A percentile compares a stretch with the other conserved stretches of the same genome.
Evolutionary conservation across 78 protist species (phyloP).

Genomic region (Dictyostelium firmibasis): DNA sequence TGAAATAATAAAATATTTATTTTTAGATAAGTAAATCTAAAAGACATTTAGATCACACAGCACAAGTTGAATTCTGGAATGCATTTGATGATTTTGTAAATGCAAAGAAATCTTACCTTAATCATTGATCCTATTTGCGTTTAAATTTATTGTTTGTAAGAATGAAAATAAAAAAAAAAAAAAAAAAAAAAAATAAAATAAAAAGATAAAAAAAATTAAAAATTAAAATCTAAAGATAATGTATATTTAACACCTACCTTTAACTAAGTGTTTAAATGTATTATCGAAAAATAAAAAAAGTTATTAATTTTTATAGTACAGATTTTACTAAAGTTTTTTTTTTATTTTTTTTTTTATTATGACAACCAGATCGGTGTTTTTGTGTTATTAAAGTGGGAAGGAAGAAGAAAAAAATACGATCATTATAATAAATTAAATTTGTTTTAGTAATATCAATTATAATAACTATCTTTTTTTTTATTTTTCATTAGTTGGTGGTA

Average conservation of each 20-base stretch:
- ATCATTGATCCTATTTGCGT: slow-evolving; percentile 18
- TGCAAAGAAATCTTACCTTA: slow-evolving; percentile 47
- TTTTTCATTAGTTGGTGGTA: neutral
- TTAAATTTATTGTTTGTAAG: neutral
- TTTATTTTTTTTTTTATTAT: too few species aligned
- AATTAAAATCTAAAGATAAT: neutral
- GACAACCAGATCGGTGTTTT: too few species aligned
- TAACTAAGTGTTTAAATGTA: too few species aligned
- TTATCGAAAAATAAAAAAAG: neutral
- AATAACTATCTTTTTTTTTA: neutral
- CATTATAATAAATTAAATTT: neutral
- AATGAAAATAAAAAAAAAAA: neutral
- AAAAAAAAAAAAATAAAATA: neutral
- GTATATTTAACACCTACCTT: neutral
- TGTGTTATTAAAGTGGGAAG: neutral
- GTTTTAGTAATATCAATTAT: too few species aligned
- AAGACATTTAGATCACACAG: slow-evolving; percentile 75
- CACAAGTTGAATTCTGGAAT: slow-evolving; percentile 68
- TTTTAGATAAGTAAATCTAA: slow-evolving; percentile 51
- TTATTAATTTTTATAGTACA: neutral
- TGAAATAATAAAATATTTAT: too few species aligned
- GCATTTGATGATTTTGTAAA: slow-evolving; percentile 51
- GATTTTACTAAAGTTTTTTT: neutral
- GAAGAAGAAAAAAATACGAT: neutral
- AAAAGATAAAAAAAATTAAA: neutral